Conservation (phyloP, 352 stramenopile species). For the Blastocystis sp. region DNA sequence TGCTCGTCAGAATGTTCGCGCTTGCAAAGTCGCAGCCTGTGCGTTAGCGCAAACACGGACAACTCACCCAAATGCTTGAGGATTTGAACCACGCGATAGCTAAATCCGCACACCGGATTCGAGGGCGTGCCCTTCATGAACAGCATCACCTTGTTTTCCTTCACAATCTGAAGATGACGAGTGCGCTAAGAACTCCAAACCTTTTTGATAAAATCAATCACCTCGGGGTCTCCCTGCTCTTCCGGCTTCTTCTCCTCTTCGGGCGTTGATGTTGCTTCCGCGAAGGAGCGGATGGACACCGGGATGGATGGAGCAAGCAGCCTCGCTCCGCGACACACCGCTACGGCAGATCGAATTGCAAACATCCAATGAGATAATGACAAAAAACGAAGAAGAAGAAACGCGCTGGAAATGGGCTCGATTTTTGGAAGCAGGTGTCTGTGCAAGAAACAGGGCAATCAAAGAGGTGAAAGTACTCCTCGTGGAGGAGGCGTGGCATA, state of each 20-base stretch:
- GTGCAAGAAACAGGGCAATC: too few species aligned
- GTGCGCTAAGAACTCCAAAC: not conserved
- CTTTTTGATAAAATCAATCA: constrained; percentile 69
- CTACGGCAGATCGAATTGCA: not conserved
- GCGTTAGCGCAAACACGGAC: not conserved
- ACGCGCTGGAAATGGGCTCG: not conserved
- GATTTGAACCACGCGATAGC: constrained; percentile 84
- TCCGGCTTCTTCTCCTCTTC: not conserved
- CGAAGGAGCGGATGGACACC: not conserved
- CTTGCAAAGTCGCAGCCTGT: constrained; percentile 84
- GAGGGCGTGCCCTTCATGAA: constrained; percentile 87
- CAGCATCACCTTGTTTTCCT: constrained; percentile 84
- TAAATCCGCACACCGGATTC: constrained; percentile 84
- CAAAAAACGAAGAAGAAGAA: not conserved
- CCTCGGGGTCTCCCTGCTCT: constrained; percentile 58
- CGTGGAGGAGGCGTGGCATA: too few species aligned
- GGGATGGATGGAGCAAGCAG: not conserved
- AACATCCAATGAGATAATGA: not conserved
- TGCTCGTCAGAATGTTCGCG: constrained; percentile 79
- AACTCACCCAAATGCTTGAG: constrained; percentile 74
- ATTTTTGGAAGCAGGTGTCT: too few species aligned
- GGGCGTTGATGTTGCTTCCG: not conserved
- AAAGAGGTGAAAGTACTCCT: too few species aligned
- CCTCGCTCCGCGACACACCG: not conserved
- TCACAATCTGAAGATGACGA: constrained; percentile 73